Base-by-base conservation (phyloP, 2,329 filamentous ascomycete species). In the Ceratocystis diversiconidia region DNA sequence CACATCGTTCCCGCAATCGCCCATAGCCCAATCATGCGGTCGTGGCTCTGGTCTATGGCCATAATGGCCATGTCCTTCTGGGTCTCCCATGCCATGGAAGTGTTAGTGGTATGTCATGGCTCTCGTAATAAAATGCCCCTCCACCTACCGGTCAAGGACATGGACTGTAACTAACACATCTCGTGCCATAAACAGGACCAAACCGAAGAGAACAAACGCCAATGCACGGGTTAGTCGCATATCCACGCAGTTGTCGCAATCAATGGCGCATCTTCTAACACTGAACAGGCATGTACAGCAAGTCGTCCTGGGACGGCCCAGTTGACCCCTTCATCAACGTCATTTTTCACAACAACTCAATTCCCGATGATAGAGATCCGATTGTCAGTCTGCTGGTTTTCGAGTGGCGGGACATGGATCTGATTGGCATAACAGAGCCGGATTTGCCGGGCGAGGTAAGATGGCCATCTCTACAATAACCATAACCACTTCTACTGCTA, bases 251-350 rank as follows among this genome's bases (percentile, higher is more conserved):
- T 59, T 30, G 28, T 32, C 17, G 28, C 28, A 15, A 36, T n/a
- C 55, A n/a, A 15, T 61, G 44, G 68, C 71, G 30, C 73, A 64
- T 32, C 12, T 36, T 28, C 15, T 50, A 79, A 80, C 79, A 59
- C 55, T 8, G 8, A 32, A 4, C 28, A 90, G 65, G 92, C 78
- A 96, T 97, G 92, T 97, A 96, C 79, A 92, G 89, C 77, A 86
- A 85, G 73, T 88, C 85, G 72, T 82, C 87, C 62, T 97, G 92
- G 92, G 90, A 90, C 71, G 92, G 92, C 67, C 83, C 85, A 44
- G 83, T 90, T 68, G 90, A 96, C 71, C 92, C 92, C 22, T 95
- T 90, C 77, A 96, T 97, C 74, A 81, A 88, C 70, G 82, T 90
- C 74, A 90, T 90, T 73, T 95, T 96, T 72, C 76, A 87, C 50